phyloP scores from a whole-genome alignment of 176 grass and related monocot species.

The Carex kokanica region DNA sequence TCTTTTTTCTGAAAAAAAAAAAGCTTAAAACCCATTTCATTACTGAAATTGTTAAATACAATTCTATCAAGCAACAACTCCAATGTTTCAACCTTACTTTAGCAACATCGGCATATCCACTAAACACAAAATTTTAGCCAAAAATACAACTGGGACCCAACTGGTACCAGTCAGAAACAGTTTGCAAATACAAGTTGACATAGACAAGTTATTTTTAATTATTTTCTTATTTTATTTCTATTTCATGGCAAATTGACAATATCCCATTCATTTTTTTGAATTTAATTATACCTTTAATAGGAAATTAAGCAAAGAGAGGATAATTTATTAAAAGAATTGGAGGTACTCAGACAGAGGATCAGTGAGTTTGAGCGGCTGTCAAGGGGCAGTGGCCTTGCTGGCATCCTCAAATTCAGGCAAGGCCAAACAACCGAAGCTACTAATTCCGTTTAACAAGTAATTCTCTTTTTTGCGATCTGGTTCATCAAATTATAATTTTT shows the following conservation, averaged over 20 bases:
- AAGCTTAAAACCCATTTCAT: too few relatives aligned
- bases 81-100: too few relatives aligned
- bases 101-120: too few relatives aligned
- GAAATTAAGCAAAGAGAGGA: constrained; percentile 59
- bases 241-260: not conserved
- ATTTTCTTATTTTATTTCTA: not conserved
- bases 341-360: constrained; percentile 49
- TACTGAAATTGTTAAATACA: too few relatives aligned
- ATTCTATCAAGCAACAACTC: too few relatives aligned
- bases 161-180: not conserved
- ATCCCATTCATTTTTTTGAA: not conserved
- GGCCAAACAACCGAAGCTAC: constrained; percentile 23
- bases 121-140: too few relatives aligned
- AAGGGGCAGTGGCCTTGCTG: constrained; percentile 28
- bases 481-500: constrained; percentile 6
- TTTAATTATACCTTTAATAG: constrained; percentile 25
- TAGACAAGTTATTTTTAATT: not conserved
- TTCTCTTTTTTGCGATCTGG: constrained; percentile 10
- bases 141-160: too few relatives aligned
- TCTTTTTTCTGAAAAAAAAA: too few relatives aligned
- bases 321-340: constrained; percentile 45
- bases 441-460: constrained; percentile 28
- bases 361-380: constrained; percentile 50
- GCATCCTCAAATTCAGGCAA: constrained; percentile 29
- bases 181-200: not conserved